Evolutionary conservation across 1,284 basidiomycete genomes (phyloP), one percentile per base, ranked within the genome.

Genomic region (Heterobasidion occidentale): DNA sequence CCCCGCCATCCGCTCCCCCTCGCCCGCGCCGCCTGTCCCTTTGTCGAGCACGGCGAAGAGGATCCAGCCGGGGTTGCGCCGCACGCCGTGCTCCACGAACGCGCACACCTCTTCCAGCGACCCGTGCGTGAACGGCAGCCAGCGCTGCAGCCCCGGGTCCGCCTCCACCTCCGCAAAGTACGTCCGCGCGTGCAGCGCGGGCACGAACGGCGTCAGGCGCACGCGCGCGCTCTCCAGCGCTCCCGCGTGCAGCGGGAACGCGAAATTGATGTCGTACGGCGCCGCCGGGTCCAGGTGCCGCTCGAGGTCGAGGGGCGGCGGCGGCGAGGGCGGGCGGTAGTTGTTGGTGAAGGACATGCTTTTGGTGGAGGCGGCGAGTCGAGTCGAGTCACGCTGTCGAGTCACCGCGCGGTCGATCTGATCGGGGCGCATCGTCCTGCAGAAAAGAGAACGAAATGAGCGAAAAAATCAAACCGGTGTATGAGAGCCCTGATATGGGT

Each of bases 1-100:
- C 2, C 78, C 78, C 20, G 77, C 77, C 33, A 78, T 58, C 45
- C 60, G 59, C 36, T 56, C 57, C 46, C 53, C 52, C 9, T 56
- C 33, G 34, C 9, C 49, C 35, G 64, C 60, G n/a, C 54, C 54
- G 35, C 47, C 52, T 27, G 38, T 36, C 4, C 71, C 72, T 59
- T 73, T 77, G 61, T 77, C 72, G 57, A 76, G 67, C 46, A 77
- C 67, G 20, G 70, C 70, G 61, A 77, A 74, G 14, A 65, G 55
- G 34, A 63, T 38, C 14, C 19, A 55, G 11, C 46, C 33, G n/a
- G 60, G 55, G 27, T 65, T 53, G 34, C 54, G 48, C 14, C 59
- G 60, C 19, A 64, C 53, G 27, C 52, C 56, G 15, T 42, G 15
- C 47, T 60, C 58, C 45, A 61, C 54, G 44, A 57, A 60, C 8